Conservation (phyloP, 768 basidiomycete genomes). For the Peribolospora baueri region DNA sequence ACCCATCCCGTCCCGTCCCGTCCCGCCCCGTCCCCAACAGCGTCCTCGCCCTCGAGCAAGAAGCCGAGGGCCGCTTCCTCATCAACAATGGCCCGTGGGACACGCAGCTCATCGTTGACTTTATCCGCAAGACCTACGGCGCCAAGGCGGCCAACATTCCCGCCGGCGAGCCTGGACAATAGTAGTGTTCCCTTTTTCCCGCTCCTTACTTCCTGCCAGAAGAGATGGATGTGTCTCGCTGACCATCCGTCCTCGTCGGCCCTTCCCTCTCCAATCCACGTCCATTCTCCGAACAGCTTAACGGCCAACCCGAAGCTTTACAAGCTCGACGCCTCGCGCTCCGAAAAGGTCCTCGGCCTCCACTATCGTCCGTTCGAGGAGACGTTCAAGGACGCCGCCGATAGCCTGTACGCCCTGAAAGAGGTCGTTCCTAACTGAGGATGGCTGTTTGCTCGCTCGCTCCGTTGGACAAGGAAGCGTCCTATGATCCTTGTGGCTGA, state of each 20-base stretch:
- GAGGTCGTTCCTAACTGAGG: neutral
- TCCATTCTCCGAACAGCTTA: neutral
- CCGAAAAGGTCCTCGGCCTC: neutral
- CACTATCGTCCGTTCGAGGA: neutral
- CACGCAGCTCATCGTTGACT: constrained; percentile 4
- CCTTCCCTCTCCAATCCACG: neutral
- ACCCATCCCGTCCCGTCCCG: constrained; percentile 4
- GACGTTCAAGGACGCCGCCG: neutral
- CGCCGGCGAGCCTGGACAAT: too few species aligned
- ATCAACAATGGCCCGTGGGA: constrained; percentile 6
- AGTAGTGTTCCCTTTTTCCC: too few species aligned
- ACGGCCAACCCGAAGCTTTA: neutral
- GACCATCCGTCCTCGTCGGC: neutral
- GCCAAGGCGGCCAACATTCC: neutral
- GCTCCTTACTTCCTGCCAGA: neutral
- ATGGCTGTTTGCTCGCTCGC: too few species aligned
- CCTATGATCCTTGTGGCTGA: too few species aligned
- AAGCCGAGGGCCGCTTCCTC: constrained; percentile 11
- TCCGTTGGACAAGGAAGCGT: too few species aligned
- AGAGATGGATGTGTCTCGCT: neutral
- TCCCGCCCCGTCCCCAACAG: too few species aligned
- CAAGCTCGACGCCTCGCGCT: neutral
- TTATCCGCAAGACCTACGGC: neutral
- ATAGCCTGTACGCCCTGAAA: neutral
- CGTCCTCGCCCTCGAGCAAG: constrained; percentile 1